Conservation (phyloP, 176 grass and related monocot species). For the bread wheat (Triticum aestivum) region IWGSC_CS_RefSeq_v2.1 NC_057801.1:765265752-765266251, state of each 20-base stretch:
- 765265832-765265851: constrained; percentile 87
- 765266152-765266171: constrained; percentile 70
- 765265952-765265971: neutral
- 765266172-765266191: constrained; percentile 92
- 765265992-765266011: constrained; percentile 4
- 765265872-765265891: constrained; percentile 67
- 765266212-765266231: constrained; percentile 78
- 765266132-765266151: constrained; percentile 22
- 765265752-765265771: constrained; percentile 90
- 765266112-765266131: neutral
- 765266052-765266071: neutral
- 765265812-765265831: constrained; percentile 92
- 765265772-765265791: constrained; percentile 96
- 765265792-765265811: constrained; percentile 87
- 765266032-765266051: neutral
- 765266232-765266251: constrained; percentile 86
- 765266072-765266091: neutral
- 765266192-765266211: constrained; percentile 96
- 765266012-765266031: neutral
- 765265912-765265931: constrained; percentile 25
- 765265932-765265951: neutral
- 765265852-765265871: constrained; percentile 86
- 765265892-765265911: constrained; percentile 87
- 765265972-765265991: neutral
- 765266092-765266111: neutral